Conservation (phyloP, 2,329 filamentous ascomycete genomes). For the Scedosporium boydii region DNA sequence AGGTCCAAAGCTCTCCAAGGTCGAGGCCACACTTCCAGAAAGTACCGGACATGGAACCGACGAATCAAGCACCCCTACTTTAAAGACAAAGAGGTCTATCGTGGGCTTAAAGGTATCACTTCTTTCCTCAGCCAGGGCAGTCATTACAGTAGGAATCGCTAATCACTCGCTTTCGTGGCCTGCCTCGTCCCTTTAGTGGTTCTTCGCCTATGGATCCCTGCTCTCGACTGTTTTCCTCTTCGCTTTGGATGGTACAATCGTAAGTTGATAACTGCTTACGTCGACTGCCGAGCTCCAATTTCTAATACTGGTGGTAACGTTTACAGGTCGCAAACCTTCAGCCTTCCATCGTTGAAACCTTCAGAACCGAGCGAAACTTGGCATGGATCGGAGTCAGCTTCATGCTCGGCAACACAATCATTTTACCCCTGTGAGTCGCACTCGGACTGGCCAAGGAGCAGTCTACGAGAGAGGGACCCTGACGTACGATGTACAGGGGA, state of each 20-base stretch:
- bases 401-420: background rate
- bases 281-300: background rate
- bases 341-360: background rate
- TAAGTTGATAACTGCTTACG: background rate
- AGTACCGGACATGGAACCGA: background rate
- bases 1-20: background rate
- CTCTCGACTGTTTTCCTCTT: background rate
- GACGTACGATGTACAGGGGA: background rate
- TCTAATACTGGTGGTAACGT: too few species aligned
- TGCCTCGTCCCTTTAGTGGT: background rate
- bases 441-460: too few species aligned
- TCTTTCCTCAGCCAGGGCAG: background rate
- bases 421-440: background rate
- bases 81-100: background rate
- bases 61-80: background rate
- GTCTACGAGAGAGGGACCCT: too few species aligned
- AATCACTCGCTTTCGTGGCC: background rate
- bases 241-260: background rate
- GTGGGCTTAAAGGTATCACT: background rate
- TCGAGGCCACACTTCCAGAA: background rate
- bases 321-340: background rate
- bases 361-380: background rate
- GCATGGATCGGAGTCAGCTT: slow-evolving; percentile 2
- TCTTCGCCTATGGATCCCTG: background rate
- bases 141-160: background rate